Conservation (phyloP, 352 stramenopile species). For the Globisporangium nunn region DNA sequence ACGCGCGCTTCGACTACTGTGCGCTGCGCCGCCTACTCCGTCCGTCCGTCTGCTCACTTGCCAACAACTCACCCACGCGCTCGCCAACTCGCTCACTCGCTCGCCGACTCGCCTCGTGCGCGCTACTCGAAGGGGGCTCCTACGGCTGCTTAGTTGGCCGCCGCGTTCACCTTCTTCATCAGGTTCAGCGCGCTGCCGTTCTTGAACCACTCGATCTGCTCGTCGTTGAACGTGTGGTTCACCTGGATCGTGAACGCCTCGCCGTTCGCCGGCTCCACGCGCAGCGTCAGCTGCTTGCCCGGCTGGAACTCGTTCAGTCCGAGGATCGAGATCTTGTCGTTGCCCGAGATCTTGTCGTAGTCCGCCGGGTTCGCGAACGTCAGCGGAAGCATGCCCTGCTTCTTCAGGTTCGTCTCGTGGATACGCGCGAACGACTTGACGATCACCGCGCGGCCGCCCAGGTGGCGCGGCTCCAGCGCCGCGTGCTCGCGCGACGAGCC, state of each 20-base stretch:
- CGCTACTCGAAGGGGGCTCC: not conserved
- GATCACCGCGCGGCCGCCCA: constrained; percentile 88
- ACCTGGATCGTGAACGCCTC: constrained; percentile 84
- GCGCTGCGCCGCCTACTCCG: constrained; percentile 7
- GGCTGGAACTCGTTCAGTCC: constrained; percentile 81
- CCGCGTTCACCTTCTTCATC: constrained; percentile 90
- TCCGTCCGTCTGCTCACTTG: constrained; percentile 1
- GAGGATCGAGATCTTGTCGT: constrained; percentile 89
- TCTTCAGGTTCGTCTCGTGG: constrained; percentile 95
- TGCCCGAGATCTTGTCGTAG: constrained; percentile 91
- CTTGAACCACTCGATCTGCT: constrained; percentile 95
- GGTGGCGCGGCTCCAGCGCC: constrained; percentile 87
- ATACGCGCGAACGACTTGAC: constrained; percentile 93
- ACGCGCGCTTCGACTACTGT: constrained; percentile 5
- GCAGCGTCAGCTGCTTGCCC: constrained; percentile 82
- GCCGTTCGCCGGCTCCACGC: constrained; percentile 62
- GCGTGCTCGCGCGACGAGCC: constrained; percentile 90
- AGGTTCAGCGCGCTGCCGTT: constrained; percentile 90
- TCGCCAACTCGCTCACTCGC: not conserved
- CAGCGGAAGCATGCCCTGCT: constrained; percentile 92
- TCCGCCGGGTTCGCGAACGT: constrained; percentile 89
- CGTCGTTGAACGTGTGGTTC: constrained; percentile 93
- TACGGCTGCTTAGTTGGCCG: constrained; percentile 14
- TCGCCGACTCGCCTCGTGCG: not conserved
- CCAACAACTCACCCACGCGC: no score